A percentile compares a stretch with the other conserved stretches of the same genome.
These are phyloP conservation scores for Crassisporium funariophilum DNA, from an alignment of 768 basidiomycete species.

Conservation along the genomic window DNA sequence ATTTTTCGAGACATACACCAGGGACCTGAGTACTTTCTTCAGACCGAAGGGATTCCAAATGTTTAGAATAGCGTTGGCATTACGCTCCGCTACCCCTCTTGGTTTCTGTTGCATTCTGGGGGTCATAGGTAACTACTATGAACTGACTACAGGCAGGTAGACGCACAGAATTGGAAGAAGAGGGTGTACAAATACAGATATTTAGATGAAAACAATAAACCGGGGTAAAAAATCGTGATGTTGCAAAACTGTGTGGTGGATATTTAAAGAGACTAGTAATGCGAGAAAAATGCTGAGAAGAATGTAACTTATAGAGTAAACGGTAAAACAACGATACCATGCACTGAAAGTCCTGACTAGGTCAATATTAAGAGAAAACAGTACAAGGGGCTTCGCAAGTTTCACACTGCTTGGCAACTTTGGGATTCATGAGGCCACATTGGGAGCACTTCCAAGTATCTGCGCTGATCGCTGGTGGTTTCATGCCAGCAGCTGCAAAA, in stretches of 20 bases:
- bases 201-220: slow-evolving; percentile 10
- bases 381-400: slow-evolving; percentile 44
- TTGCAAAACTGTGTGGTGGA: not conserved
- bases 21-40: slow-evolving; percentile 26
- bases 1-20: slow-evolving; percentile 60
- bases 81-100: too few species aligned
- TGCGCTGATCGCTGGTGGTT: slow-evolving; percentile 33
- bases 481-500: slow-evolving; percentile 61
- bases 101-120: too few species aligned
- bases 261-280: too few species aligned
- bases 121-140: too few species aligned
- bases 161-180: slow-evolving; percentile 3
- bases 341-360: too few species aligned
- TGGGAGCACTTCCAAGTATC: slow-evolving; percentile 54
- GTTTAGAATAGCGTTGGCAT: too few species aligned
- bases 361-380: not conserved
- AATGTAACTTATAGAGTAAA: too few species aligned
- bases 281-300: too few species aligned
- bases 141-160: slow-evolving; percentile 4
- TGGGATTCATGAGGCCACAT: slow-evolving; percentile 53
- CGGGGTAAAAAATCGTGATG: slow-evolving; percentile 3
- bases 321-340: too few species aligned
- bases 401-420: slow-evolving; percentile 44
- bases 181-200: slow-evolving; percentile 23
- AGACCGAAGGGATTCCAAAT: too few species aligned